Base-by-base conservation (phyloP, 2,329 filamentous ascomycete genomes). In the Scortechinia acanthostroma region DNA sequence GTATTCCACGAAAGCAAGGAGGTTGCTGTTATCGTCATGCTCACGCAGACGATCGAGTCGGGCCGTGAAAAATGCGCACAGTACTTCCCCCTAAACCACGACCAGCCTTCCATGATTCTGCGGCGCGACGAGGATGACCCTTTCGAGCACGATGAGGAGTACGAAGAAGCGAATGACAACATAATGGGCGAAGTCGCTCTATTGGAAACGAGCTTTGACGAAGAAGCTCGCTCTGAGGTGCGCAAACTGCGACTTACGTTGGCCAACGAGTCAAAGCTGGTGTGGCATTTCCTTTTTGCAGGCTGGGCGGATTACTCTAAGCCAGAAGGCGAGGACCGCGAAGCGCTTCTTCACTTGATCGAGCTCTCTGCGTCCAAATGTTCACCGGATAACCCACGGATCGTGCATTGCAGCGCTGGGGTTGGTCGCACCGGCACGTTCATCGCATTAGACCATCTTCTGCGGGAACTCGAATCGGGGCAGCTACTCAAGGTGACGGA, bases 391-490 rank as follows among this genome's bases (percentile, higher is more conserved):
- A 90, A 86, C 55, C 88, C 91, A 3, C 83, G 91, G 46, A 83
- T 97, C 48, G 77, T 90, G 10, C 86, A 91, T 63, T 91, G 87
- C 68, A 95, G 88, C 58, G 93, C 93, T 4, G 93, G 93, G 30
- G 91, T 98, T 14, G 93, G 93, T 13, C 81, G 93, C 46, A 95
- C 88, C 4, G 93, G 93, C 23, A 97, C 93, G 0, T 98, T 97
- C 59, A 95, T 98, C 55, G 86, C 89, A 2, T 76, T 98, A n/a
- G 93, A 97, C 63, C 89, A 94, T 62, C 77, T 98, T 21, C 74
- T 95, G 50, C 76, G 83, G 25, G 89, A 96, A 62, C 73, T 97
- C 6, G 81, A 88, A 21, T 76, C 81, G 4, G 91, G 90, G 43
- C 74, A 81, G 19, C 65, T 95, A 43, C 69, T 77, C 50, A 58